Evolutionary conservation across 768 basidiomycete species (phyloP).

Genomic region (Cystobasidium ongulense): DNA sequence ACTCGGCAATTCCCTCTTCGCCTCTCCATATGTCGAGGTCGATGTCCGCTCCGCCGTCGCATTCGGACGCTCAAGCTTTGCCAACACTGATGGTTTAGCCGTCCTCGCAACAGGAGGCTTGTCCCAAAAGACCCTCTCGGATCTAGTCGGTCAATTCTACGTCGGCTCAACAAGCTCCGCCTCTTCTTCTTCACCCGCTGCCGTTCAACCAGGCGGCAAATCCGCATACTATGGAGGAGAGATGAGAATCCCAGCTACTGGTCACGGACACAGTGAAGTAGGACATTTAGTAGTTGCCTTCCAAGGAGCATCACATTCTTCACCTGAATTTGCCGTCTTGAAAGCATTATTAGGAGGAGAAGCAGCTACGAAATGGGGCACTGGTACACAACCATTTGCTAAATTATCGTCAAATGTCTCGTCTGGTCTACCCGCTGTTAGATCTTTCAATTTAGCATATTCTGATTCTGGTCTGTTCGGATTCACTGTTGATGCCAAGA

Average conservation of each 20-base stretch:
- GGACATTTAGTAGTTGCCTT: constrained; percentile 78
- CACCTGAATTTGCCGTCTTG: constrained; percentile 68
- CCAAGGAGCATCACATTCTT: constrained; percentile 63
- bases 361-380: constrained; percentile 77
- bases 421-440: constrained; percentile 48
- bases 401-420: constrained; percentile 56
- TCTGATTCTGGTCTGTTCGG: constrained; percentile 86
- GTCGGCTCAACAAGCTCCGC: constrained; percentile 49
- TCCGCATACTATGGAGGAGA: constrained; percentile 75
- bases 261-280: constrained; percentile 50
- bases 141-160: constrained; percentile 66
- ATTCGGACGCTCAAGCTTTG: constrained; percentile 65
- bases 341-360: constrained; percentile 69
- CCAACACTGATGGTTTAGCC: constrained; percentile 64
- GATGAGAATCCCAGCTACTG: constrained; percentile 56
- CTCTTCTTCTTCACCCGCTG: constrained; percentile 47
- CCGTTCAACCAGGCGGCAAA: constrained; percentile 44
- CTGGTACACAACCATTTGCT: constrained; percentile 62
- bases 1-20: constrained; percentile 82
- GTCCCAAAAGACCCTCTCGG: constrained; percentile 55
- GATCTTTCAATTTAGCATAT: constrained; percentile 73
- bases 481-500: constrained; percentile 64
- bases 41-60: constrained; percentile 52
- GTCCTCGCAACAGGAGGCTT: constrained; percentile 81
- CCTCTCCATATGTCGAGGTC: constrained; percentile 57